phyloP scores from a whole-genome alignment of 108 stramenopile genomes.

The Skeletonema costatum region DNA sequence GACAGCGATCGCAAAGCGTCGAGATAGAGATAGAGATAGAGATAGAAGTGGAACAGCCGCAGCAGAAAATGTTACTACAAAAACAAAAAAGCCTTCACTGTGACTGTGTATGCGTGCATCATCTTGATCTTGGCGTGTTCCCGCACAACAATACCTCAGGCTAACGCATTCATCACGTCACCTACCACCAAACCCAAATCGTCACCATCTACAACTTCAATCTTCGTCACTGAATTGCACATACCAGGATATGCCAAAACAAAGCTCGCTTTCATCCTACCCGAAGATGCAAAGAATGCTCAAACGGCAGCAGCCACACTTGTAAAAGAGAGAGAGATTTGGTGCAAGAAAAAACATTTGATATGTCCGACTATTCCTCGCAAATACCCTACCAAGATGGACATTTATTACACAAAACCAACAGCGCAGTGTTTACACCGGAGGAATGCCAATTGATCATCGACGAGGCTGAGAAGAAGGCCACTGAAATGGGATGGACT shows the following conservation, averaged over 20 bases:
- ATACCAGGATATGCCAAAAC: slow-evolving; percentile 52
- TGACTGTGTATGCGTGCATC: no score
- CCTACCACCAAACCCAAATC: no score
- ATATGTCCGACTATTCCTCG: slow-evolving; percentile 26
- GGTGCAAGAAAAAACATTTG: slow-evolving; percentile 23
- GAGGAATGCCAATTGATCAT: slow-evolving; percentile 54
- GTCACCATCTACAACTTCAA: slow-evolving; percentile 3
- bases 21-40: no score
- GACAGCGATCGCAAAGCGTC: no score
- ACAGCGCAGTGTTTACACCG: slow-evolving; percentile 27
- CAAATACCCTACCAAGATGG: slow-evolving; percentile 40
- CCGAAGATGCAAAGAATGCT: slow-evolving; percentile 1
- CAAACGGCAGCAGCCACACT: no score
- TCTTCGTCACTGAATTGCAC: slow-evolving; percentile 56
- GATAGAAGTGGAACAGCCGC: no score
- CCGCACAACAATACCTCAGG: no score
- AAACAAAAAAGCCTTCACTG: no score
- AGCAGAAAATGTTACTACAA: no score
- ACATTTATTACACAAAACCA: slow-evolving; percentile 50
- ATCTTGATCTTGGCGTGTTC: no score
- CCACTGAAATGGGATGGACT: slow-evolving; percentile 66
- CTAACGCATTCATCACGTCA: no score
- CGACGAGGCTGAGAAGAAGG: slow-evolving; percentile 49
- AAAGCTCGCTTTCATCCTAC: slow-evolving; percentile 50
- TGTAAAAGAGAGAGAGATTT: no score